Evolutionary conservation across 306 rosid species (phyloP).

Genomic region (Citrullus amarus): DNA sequence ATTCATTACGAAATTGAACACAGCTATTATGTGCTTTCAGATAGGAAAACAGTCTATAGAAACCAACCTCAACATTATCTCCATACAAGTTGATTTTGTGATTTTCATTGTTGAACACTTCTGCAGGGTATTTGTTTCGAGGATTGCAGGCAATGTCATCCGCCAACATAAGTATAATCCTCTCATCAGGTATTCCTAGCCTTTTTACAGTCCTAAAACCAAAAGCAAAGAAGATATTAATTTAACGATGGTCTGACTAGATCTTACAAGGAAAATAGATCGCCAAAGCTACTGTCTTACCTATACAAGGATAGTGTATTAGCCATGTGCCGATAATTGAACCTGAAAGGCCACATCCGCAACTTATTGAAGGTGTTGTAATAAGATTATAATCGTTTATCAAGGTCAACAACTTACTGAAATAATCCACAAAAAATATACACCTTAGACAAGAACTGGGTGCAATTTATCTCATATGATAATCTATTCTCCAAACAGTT

Average conservation of each 20-base stretch:
- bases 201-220: slow-evolving; percentile 83
- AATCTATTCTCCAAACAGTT: background rate
- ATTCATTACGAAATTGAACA: background rate
- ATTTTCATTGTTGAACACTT: slow-evolving; percentile 92
- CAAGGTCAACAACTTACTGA: background rate
- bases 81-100: slow-evolving; percentile 89
- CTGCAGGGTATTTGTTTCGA: slow-evolving; percentile 89
- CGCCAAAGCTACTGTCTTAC: slow-evolving; percentile 18
- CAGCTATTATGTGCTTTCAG: background rate
- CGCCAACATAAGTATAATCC: slow-evolving; percentile 93
- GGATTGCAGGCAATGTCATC: slow-evolving; percentile 99
- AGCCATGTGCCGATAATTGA: slow-evolving; percentile 96
- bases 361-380: too few relatives aligned
- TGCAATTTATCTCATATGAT: background rate
- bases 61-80: slow-evolving; percentile 86
- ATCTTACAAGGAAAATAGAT: background rate
- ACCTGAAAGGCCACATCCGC: slow-evolving; percentile 40
- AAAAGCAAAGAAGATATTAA: background rate
- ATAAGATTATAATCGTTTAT: background rate
- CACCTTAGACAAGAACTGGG: background rate
- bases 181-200: slow-evolving; percentile 95
- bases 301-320: slow-evolving; percentile 83
- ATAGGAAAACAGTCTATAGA: slow-evolving; percentile 3
- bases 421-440: background rate
- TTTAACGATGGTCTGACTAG: background rate